A percentile compares a stretch with the other conserved stretches of the same genome.
Conservation (phyloP, 1,139 yeast genomes). For the Suhomyces wounanorum region DNA sequence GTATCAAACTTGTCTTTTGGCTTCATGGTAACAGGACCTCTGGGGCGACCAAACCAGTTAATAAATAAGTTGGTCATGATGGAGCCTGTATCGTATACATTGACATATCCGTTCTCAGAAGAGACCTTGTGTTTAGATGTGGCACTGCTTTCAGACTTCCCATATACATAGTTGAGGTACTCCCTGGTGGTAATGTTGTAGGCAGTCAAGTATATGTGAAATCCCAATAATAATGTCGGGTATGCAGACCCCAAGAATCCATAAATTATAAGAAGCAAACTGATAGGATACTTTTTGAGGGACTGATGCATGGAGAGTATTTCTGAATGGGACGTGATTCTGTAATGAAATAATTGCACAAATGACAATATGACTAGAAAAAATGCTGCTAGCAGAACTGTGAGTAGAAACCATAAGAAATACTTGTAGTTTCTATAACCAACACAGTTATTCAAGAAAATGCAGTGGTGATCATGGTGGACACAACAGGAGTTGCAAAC, state of each 20-base stretch:
- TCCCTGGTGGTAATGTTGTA: constrained; percentile 75
- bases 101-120: constrained; percentile 26
- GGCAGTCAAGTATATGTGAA: constrained; percentile 56
- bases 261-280: constrained; percentile 52
- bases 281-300: constrained; percentile 35
- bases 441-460: constrained; percentile 44
- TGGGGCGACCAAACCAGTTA: constrained; percentile 52
- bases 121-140: constrained; percentile 8
- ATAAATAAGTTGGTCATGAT: constrained; percentile 41
- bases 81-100: constrained; percentile 47
- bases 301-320: constrained; percentile 7
- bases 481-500: constrained; percentile 48
- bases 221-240: constrained; percentile 53
- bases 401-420: constrained; percentile 44
- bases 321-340: neutral
- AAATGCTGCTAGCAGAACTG: constrained; percentile 24
- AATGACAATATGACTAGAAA: constrained; percentile 29
- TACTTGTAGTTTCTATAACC: constrained; percentile 36
- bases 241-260: constrained; percentile 48
- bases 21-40: constrained; percentile 45
- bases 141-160: constrained; percentile 11
- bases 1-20: constrained; percentile 35
- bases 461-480: constrained; percentile 47
- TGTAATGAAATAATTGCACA: constrained; percentile 28
- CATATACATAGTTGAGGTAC: constrained; percentile 47